Base-by-base conservation (phyloP, 1,284 basidiomycete species). In the Trichosporon faecale region DNA sequence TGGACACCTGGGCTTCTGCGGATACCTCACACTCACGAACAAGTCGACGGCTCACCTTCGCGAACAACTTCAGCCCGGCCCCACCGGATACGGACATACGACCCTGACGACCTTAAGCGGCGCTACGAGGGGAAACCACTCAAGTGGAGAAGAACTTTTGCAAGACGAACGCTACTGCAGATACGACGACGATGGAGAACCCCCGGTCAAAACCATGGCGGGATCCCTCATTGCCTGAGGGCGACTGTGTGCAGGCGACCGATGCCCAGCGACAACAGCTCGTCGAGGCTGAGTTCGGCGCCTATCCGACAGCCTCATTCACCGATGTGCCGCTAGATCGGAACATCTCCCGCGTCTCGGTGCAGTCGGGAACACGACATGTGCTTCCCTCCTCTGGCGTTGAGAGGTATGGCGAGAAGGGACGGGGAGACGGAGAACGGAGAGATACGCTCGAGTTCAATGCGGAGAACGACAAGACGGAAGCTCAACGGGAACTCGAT, bases 231-330 rank as follows among this genome's bases (percentile, higher is more conserved):
- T 16, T 31, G 12, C 57, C 57, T 6, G 57, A 31, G 3, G 57
- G 57, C 4, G 57, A 61, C 57, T 33, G 57, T 29, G 31, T 61
- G 14, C 29, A 61, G 18, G 57, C 57, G 18, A 61, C 21, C 29
- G 57, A 61, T 3, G 29, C 27, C 14, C 57, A 61, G 57, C 57
- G 57, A 18, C 29, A 61, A 11, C 9, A 29, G 27, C 57, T 61
- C 57, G 57, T 61, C 29, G 57, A 61, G 57, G 57, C 57, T 18
- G 57, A 61, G 29, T 61, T 61, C n/a, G 57, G 57, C 57, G 57
- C 57, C 21, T 61, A 61, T 18, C 57, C 57, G 16, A 61, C 57
- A 6, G 57, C 57, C 12, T n/a, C 16, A 6, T 61, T 61, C 27
- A 23, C 7, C 57, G 57, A 61, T 29, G 57, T 61, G 7, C 27